Percentiles rank a stretch among this genome's conserved stretches.
phyloP scores from a whole-genome alignment of 306 rosid species.

The Delonix regia region DNA sequence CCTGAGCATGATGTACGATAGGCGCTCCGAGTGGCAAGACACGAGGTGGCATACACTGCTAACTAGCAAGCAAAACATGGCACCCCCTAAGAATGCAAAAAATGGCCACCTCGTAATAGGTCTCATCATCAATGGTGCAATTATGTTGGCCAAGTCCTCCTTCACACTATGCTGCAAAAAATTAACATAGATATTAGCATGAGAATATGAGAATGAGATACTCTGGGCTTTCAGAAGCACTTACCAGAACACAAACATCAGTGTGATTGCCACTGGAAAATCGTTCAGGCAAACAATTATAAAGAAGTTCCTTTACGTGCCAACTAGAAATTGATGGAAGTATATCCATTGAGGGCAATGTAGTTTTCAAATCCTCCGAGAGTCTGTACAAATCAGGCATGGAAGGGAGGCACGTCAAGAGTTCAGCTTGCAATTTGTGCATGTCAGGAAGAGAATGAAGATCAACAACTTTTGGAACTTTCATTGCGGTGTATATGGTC shows the following conservation, averaged over 20 bases:
- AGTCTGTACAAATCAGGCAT: constrained; percentile 71
- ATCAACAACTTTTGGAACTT: constrained; percentile 80
- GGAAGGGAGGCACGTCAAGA: constrained; percentile 83
- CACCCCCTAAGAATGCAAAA: constrained; percentile 88
- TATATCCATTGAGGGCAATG: constrained; percentile 55
- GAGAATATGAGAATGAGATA: background rate
- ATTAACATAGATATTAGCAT: constrained; percentile 34
- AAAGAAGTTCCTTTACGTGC: constrained; percentile 77
- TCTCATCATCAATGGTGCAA: constrained; percentile 77
- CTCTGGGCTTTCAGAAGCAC: background rate
- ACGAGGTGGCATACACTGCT: constrained; percentile 95
- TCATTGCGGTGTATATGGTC: constrained; percentile 87
- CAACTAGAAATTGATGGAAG: constrained; percentile 70
- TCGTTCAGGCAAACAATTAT: constrained; percentile 85
- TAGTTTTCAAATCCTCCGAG: constrained; percentile 57
- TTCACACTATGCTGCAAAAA: constrained; percentile 68
- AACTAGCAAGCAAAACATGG: constrained; percentile 94
- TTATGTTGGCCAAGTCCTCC: constrained; percentile 76
- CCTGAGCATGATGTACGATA: constrained; percentile 86
- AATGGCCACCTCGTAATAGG: constrained; percentile 98
- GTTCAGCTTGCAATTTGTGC: constrained; percentile 72
- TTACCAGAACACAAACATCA: constrained; percentile 86
- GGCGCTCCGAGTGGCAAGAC: constrained; percentile 87
- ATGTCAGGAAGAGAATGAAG: constrained; percentile 73
- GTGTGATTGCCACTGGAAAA: constrained; percentile 77